phyloP scores from a whole-genome alignment of 2,329 filamentous ascomycete species.

The Calonectria pteridis region DNA sequence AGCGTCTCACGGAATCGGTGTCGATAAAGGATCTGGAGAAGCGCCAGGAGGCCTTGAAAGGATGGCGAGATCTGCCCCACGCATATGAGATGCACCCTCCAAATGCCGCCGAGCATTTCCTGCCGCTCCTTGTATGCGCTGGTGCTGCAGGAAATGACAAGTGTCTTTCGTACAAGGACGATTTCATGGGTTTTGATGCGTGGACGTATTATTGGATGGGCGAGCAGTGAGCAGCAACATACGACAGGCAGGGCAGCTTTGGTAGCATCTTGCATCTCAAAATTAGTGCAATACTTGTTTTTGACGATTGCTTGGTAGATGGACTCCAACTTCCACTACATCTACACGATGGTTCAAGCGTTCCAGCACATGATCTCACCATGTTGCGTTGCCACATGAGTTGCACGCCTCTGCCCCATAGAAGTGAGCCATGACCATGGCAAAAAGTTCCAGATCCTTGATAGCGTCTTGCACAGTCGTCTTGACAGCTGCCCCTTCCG shows the following conservation, averaged over 20 bases:
- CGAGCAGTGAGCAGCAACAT: neutral
- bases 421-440: neutral
- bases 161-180: neutral
- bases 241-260: neutral
- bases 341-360: neutral
- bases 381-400: neutral
- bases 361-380: neutral
- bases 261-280: neutral
- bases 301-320: neutral
- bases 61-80: neutral
- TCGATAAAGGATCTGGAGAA: neutral
- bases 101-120: neutral
- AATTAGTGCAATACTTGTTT: neutral
- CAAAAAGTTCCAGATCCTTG: neutral
- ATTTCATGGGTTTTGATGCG: neutral
- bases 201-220: neutral
- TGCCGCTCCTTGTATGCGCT: neutral
- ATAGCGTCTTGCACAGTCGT: neutral
- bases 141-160: neutral
- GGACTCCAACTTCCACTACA: neutral
- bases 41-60: neutral
- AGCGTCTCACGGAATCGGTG: neutral
- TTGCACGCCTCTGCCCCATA: neutral
- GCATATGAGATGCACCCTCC: neutral
- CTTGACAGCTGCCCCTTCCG: neutral